Evolutionary conservation across 768 basidiomycete genomes (phyloP).

Genomic region (Mycena venus): DNA sequence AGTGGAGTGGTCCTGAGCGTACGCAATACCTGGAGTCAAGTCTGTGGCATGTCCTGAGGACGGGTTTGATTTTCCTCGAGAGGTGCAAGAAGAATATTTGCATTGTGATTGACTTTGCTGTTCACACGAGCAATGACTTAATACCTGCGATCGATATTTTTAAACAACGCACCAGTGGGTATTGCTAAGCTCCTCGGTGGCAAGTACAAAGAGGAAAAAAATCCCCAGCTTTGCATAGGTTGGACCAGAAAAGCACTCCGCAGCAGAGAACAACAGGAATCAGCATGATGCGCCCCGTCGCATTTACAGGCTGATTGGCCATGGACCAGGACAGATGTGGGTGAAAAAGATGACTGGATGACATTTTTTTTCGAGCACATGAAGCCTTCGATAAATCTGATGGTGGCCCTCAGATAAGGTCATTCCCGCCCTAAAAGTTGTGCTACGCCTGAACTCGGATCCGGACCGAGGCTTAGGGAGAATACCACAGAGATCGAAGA

Average conservation of each 20-base stretch:
- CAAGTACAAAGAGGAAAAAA: background rate
- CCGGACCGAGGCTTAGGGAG: background rate
- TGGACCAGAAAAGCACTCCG: background rate
- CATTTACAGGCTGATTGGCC: background rate
- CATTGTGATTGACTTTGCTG: background rate
- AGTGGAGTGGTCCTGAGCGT: background rate
- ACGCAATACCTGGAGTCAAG: background rate
- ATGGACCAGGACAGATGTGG: background rate
- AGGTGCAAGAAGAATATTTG: background rate
- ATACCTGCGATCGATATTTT: constrained; percentile 5
- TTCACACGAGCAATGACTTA: background rate
- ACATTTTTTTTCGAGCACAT: background rate
- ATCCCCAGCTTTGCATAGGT: constrained; percentile 1
- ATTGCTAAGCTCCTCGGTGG: background rate
- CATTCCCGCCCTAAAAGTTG: background rate
- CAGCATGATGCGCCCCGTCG: background rate
- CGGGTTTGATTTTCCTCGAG: background rate
- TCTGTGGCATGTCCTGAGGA: background rate
- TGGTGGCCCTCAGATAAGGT: constrained; percentile 1
- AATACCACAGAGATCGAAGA: background rate
- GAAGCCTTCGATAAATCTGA: background rate
- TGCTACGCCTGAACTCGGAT: background rate
- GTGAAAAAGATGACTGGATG: background rate
- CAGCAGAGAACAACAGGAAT: background rate
- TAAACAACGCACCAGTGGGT: constrained; percentile 1